These are phyloP conservation scores for Aphanomyces astaci DNA, from an alignment of 352 stramenopile genomes.

Conservation along the genomic window DNA sequence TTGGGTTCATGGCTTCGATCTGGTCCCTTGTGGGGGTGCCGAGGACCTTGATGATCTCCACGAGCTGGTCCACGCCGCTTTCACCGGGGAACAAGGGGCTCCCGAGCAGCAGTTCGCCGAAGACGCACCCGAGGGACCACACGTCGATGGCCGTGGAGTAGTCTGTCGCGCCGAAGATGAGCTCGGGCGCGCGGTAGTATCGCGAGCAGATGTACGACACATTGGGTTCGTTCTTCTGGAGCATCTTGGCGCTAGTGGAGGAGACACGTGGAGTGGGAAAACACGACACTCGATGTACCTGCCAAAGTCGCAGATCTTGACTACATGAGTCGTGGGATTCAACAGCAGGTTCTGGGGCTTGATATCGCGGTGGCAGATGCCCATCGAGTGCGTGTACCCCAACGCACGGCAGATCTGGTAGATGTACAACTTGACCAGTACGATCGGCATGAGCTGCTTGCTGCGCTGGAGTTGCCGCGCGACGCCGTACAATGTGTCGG, in stretches of 20 bases:
- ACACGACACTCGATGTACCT: constrained; percentile 29
- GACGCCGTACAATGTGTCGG: constrained; percentile 98
- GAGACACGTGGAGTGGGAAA: background rate
- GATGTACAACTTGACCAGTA: constrained; percentile 99
- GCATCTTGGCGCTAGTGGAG: constrained; percentile 64
- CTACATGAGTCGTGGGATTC: constrained; percentile 92
- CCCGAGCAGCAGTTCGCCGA: constrained; percentile 95
- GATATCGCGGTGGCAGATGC: constrained; percentile 99
- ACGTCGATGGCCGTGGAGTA: constrained; percentile 99
- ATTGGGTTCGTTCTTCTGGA: constrained; percentile 97
- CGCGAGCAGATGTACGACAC: constrained; percentile 99
- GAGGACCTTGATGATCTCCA: constrained; percentile 99
- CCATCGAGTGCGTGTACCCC: constrained; percentile 96
- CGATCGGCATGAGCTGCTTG: constrained; percentile 94
- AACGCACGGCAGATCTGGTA: constrained; percentile 98
- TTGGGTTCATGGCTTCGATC: constrained; percentile 99
- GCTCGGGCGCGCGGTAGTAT: constrained; percentile 98
- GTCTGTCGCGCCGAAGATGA: constrained; percentile 99
- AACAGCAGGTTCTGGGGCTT: constrained; percentile 99
- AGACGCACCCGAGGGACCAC: constrained; percentile 96
- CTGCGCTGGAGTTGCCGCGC: constrained; percentile 93
- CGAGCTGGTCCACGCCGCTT: constrained; percentile 97
- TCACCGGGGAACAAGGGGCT: constrained; percentile 98
- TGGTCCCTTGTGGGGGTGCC: constrained; percentile 97
- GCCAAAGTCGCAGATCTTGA: constrained; percentile 99